Evolutionary conservation across 495 filamentous ascomycete species (phyloP).

Genomic region (Aeminium ludgeri): DNA sequence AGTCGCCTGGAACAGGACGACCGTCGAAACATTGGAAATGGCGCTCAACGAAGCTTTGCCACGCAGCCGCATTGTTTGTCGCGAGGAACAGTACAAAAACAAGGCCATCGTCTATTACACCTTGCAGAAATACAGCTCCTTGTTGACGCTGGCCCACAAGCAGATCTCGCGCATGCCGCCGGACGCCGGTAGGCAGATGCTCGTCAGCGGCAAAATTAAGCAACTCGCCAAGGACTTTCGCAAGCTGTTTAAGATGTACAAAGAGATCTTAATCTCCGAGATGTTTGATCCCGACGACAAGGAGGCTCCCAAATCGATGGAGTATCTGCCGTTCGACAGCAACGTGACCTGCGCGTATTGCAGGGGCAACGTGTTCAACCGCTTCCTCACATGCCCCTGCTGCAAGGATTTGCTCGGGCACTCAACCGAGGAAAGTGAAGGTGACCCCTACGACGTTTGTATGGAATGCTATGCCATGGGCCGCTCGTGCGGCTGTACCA

Average conservation of each 20-base stretch:
- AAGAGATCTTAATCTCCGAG: conserved; percentile 64
- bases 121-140: conserved; percentile 53
- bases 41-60: conserved; percentile 75
- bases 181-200: conserved; percentile 6
- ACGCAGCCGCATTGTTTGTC: conserved; percentile 75
- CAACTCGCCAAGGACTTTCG: conserved; percentile 64
- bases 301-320: conserved; percentile 38
- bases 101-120: conserved; percentile 86
- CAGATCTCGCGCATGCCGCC: conserved; percentile 23
- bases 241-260: conserved; percentile 57
- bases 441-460: conserved; percentile 66
- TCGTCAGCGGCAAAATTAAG: conserved; percentile 32
- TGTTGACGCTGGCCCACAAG: conserved; percentile 39
- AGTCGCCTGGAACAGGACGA: conserved; percentile 95
- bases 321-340: conserved; percentile 63
- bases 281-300: conserved; percentile 46
- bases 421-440: conserved; percentile 20
- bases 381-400: conserved; percentile 74
- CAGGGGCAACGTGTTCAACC: conserved; percentile 90
- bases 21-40: conserved; percentile 71
- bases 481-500: conserved; percentile 74
- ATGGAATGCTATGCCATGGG: conserved; percentile 96
- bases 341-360: conserved; percentile 93
- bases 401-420: conserved; percentile 40
- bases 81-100: conserved; percentile 98